Evolutionary conservation across 371 early-diverging fungal species (phyloP).

Genomic region (Funneliformis caledonium): DNA sequence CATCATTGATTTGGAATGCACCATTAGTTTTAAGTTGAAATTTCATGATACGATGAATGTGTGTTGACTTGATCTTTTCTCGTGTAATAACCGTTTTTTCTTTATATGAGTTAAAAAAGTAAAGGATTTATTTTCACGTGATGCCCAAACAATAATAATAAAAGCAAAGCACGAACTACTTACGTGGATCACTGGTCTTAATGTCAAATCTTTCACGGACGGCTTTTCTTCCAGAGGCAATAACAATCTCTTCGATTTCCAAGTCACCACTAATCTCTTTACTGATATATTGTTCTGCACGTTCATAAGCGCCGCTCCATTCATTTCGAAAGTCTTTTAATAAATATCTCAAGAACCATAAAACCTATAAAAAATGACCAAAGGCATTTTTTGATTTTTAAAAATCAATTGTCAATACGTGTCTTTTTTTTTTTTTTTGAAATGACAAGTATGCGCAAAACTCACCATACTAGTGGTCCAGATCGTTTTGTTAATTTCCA

Average conservation of each 20-base stretch:
- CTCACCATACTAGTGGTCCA: slow-evolving; percentile 32
- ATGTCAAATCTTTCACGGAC: slow-evolving; percentile 31
- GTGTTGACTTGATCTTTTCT: not conserved
- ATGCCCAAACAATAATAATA: not conserved
- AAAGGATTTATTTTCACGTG: not conserved
- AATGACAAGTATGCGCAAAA: no score
- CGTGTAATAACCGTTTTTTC: not conserved
- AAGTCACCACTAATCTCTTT: slow-evolving; percentile 21
- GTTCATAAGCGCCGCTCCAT: slow-evolving; percentile 28
- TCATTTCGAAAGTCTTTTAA: slow-evolving; percentile 22
- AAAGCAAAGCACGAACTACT: not conserved
- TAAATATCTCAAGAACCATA: slow-evolving; percentile 38
- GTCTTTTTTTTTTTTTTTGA: no score
- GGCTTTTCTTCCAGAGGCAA: slow-evolving; percentile 19
- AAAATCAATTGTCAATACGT: no score
- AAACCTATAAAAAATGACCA: not conserved
- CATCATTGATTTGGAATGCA: slow-evolving; percentile 11
- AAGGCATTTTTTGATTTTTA: no score
- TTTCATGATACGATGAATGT: slow-evolving; percentile 9
- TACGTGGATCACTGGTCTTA: not conserved
- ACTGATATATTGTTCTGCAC: slow-evolving; percentile 36
- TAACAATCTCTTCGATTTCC: slow-evolving; percentile 28
- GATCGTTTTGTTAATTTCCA: not conserved
- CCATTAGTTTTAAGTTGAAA: slow-evolving; percentile 19
- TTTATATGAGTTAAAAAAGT: not conserved